phyloP scores from a whole-genome alignment of 169 alveolate genomes.

The Cryptosporidium ubiquitum region DNA sequence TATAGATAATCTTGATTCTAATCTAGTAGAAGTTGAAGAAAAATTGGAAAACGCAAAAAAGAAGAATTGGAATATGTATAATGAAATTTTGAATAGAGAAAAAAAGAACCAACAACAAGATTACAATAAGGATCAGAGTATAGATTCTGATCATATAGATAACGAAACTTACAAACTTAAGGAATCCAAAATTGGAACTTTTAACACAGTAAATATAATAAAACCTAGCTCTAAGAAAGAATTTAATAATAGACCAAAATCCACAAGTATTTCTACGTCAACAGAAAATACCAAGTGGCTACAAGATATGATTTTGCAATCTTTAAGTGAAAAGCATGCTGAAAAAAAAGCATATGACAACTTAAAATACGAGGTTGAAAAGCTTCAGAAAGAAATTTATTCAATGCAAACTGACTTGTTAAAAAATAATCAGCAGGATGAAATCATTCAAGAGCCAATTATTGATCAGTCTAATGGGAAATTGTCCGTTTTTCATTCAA shows the following conservation, averaged over 20 bases:
- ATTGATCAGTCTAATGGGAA: slow-evolving; percentile 11
- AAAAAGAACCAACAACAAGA: background rate
- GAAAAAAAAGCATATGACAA: slow-evolving; percentile 51
- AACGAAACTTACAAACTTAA: background rate
- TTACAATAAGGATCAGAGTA: background rate
- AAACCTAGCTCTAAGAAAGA: background rate
- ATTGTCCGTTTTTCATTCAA: background rate
- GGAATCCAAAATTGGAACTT: slow-evolving; percentile 41
- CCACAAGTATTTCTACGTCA: slow-evolving; percentile 16
- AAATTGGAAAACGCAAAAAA: slow-evolving; percentile 42
- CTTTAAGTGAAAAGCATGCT: slow-evolving; percentile 32
- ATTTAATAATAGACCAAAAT: slow-evolving; percentile 18
- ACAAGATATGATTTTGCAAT: slow-evolving; percentile 26
- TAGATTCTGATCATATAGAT: background rate
- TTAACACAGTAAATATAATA: slow-evolving; percentile 53
- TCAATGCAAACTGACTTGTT: slow-evolving; percentile 57
- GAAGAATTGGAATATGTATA: slow-evolving; percentile 59
- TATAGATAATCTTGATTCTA: slow-evolving; percentile 57
- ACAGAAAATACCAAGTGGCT: slow-evolving; percentile 35
- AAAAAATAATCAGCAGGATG: background rate
- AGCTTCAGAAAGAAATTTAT: slow-evolving; percentile 66
- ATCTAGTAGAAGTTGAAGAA: slow-evolving; percentile 57
- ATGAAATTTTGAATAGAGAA: slow-evolving; percentile 54
- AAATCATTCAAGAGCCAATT: background rate
- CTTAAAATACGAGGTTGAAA: slow-evolving; percentile 52